Conservation (phyloP, 345 rosid genomes). For the Eucalyptus caleyi region DNA sequence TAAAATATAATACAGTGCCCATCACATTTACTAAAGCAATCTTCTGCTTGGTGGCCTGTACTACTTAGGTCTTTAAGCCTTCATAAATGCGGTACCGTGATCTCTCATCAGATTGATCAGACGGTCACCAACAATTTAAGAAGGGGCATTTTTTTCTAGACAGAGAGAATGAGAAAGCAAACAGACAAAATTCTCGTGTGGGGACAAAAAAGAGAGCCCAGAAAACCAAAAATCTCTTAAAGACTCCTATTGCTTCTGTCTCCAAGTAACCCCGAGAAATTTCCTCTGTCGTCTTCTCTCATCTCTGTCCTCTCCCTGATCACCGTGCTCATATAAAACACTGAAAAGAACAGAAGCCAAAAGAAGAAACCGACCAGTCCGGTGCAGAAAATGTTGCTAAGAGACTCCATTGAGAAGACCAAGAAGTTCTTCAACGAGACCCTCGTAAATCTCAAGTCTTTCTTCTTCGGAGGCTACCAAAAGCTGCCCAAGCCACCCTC, state of each 20-base stretch:
- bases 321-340: not conserved
- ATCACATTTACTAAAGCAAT: not conserved
- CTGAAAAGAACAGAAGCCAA: not conserved
- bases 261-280: not conserved
- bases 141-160: not conserved
- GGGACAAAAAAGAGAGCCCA: not conserved
- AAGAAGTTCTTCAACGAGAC: constrained; percentile 39
- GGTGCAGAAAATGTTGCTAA: constrained; percentile 16
- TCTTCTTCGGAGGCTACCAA: constrained; percentile 31
- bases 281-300: not conserved
- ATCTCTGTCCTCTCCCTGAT: constrained; percentile 6
- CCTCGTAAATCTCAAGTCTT: constrained; percentile 34
- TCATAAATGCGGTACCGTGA: not conserved
- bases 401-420: constrained; percentile 46
- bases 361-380: not conserved
- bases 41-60: not conserved
- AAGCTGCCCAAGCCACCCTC: constrained; percentile 25
- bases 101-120: constrained; percentile 2
- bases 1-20: not conserved
- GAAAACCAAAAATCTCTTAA: not conserved
- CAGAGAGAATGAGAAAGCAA: not conserved
- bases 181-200: not conserved
- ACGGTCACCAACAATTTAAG: not conserved
- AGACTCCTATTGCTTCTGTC: constrained; percentile 2
- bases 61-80: not conserved